Evolutionary conservation across 805 yeast genomes (phyloP).

Genomic region (Candida jianshihensis): DNA sequence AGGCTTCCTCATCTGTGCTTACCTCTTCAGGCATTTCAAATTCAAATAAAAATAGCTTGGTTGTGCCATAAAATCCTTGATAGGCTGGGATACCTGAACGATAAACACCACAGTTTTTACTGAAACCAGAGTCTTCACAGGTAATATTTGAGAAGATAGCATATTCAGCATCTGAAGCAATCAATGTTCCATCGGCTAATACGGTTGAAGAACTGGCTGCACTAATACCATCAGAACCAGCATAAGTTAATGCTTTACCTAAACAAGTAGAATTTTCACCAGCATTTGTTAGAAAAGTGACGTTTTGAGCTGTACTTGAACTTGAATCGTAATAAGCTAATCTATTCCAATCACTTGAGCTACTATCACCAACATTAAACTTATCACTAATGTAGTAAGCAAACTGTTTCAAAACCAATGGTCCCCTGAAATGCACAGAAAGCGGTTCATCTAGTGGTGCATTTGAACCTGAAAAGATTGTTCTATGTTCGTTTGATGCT

Average conservation of each 20-base stretch:
- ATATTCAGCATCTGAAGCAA: slow-evolving; percentile 54
- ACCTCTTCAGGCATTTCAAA: slow-evolving; percentile 60
- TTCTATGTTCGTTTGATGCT: slow-evolving; percentile 29
- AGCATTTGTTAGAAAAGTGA: slow-evolving; percentile 59
- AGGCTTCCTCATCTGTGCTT: slow-evolving; percentile 22
- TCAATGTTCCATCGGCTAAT: slow-evolving; percentile 39
- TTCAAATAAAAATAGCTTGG: slow-evolving; percentile 68
- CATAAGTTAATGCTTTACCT: slow-evolving; percentile 62
- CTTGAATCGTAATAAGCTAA: slow-evolving; percentile 50
- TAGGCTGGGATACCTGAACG: slow-evolving; percentile 68
- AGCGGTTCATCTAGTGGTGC: slow-evolving; percentile 64
- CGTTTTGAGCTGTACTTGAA: slow-evolving; percentile 46
- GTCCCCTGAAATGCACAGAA: slow-evolving; percentile 77
- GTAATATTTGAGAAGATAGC: slow-evolving; percentile 50
- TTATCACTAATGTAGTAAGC: slow-evolving; percentile 49
- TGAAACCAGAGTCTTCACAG: slow-evolving; percentile 49
- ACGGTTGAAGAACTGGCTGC: slow-evolving; percentile 40
- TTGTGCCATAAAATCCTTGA: slow-evolving; percentile 61
- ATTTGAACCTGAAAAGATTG: slow-evolving; percentile 47
- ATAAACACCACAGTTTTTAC: slow-evolving; percentile 67
- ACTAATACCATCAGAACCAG: slow-evolving; percentile 48
- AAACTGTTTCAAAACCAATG: slow-evolving; percentile 51
- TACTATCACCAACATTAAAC: slow-evolving; percentile 27
- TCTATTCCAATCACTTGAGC: slow-evolving; percentile 48
- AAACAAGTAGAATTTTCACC: slow-evolving; percentile 57